Conservation (phyloP, 805 yeast species). For the Saccharomycopsis amapae region DNA sequence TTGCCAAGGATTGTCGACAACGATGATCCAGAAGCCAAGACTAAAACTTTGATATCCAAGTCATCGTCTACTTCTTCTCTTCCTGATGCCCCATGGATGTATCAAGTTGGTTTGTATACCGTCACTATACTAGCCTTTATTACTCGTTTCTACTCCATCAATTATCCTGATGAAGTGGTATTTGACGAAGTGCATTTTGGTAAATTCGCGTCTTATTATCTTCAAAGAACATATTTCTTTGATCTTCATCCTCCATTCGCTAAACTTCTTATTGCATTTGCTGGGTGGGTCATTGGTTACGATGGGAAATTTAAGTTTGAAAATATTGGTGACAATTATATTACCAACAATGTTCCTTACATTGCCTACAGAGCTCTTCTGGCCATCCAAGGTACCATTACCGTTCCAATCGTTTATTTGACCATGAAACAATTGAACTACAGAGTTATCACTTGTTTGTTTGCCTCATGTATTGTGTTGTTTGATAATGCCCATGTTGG, state of each 20-base stretch:
- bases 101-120: conserved; percentile 43
- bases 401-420: conserved; percentile 76
- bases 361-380: conserved; percentile 72
- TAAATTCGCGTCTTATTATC: conserved; percentile 22
- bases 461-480: conserved; percentile 68
- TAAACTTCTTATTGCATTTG: conserved; percentile 81
- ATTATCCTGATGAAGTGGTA: conserved; percentile 67
- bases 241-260: conserved; percentile 99
- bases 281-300: conserved; percentile 85
- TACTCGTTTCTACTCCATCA: conserved; percentile 54
- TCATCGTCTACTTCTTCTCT: no score
- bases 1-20: no score
- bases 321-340: conserved; percentile 77
- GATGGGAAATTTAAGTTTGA: conserved; percentile 91
- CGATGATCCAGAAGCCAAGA: no score
- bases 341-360: conserved; percentile 75
- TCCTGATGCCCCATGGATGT: conserved; percentile 31
- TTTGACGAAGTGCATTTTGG: conserved; percentile 89
- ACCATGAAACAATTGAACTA: conserved; percentile 83
- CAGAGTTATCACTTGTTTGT: conserved; percentile 68
- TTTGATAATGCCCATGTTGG: conserved; percentile 87
- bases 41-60: no score
- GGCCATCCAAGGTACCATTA: conserved; percentile 74
- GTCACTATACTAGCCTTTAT: conserved; percentile 64
- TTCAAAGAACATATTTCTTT: conserved; percentile 60